Conservation (phyloP, 2,329 filamentous ascomycete species). For the Aspergillus caelatus region DNA sequence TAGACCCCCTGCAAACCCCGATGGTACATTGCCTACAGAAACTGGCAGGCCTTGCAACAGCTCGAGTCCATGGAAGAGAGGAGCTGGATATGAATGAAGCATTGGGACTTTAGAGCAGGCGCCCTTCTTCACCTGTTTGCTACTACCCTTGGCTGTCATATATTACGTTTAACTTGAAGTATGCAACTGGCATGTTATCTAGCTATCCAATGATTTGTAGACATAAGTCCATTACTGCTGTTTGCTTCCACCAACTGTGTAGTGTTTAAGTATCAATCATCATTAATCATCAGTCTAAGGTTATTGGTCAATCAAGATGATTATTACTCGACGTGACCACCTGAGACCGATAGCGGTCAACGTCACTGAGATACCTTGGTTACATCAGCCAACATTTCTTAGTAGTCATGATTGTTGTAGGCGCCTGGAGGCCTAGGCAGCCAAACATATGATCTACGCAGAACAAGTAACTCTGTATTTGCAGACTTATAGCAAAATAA, state of each 20-base stretch:
- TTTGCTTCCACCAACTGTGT: not conserved
- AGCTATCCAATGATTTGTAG: not conserved
- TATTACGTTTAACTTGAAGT: not conserved
- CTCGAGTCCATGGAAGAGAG: slow-evolving; percentile 64
- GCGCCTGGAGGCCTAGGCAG: too few species aligned
- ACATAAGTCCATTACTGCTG: not conserved
- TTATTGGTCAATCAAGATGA: too few species aligned
- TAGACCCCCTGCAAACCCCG: slow-evolving; percentile 25
- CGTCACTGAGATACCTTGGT: not conserved
- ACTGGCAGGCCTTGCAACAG: slow-evolving; percentile 52
- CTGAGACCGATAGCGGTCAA: not conserved
- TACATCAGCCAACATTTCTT: not conserved
- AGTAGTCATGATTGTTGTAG: not conserved
- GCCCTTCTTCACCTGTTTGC: not conserved
- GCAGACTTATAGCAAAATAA: too few species aligned
- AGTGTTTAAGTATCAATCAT: not conserved
- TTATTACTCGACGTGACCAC: too few species aligned
- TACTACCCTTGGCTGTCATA: not conserved
- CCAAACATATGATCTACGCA: not conserved
- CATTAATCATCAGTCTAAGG: not conserved
- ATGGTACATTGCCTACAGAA: slow-evolving; percentile 14
- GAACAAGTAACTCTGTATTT: too few species aligned
- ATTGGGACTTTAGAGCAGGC: not conserved
- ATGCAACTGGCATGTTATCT: not conserved
- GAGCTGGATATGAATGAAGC: slow-evolving; percentile 60